Evolutionary conservation across 371 early-diverging fungal genomes (phyloP).

Genomic region (Lichtheimia ornata): DNA sequence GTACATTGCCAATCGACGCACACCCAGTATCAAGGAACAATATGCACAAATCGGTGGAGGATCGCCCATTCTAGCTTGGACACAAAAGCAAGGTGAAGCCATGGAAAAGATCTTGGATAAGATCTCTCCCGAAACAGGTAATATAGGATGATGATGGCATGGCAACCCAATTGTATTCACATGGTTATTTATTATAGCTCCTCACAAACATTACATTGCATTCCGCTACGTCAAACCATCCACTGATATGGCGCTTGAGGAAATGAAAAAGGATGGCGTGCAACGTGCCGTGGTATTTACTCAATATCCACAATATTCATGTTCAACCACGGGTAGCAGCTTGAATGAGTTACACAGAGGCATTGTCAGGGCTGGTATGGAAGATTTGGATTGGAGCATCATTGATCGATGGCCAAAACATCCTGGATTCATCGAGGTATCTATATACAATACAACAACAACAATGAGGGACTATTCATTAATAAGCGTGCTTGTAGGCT

Average conservation of each 20-base stretch:
- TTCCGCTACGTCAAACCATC: conserved; percentile 91
- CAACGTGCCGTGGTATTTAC: conserved; percentile 88
- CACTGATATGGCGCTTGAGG: conserved; percentile 70
- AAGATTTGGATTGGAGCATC: conserved; percentile 82
- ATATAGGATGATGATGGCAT: neutral
- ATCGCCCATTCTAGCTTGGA: conserved; percentile 92
- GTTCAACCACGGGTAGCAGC: conserved; percentile 93
- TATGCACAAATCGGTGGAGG: conserved; percentile 95
- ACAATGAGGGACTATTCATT: neutral
- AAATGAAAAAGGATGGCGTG: conserved; percentile 84
- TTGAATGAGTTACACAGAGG: conserved; percentile 85
- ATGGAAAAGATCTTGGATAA: conserved; percentile 79
- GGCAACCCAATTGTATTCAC: too few species aligned
- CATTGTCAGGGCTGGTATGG: conserved; percentile 63
- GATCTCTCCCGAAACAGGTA: conserved; percentile 80
- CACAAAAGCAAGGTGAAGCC: conserved; percentile 79
- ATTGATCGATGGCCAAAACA: conserved; percentile 95
- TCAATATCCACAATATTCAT: conserved; percentile 96
- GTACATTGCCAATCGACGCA: conserved; percentile 82
- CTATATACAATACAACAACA: neutral
- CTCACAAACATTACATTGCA: conserved; percentile 90
- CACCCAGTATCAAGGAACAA: conserved; percentile 86
- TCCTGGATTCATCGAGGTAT: conserved; percentile 79
- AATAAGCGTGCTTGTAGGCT: conserved; percentile 29
- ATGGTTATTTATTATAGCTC: conserved; percentile 69